phyloP scores from a whole-genome alignment of 345 rosid genomes.

The Turnera subulata region DNA sequence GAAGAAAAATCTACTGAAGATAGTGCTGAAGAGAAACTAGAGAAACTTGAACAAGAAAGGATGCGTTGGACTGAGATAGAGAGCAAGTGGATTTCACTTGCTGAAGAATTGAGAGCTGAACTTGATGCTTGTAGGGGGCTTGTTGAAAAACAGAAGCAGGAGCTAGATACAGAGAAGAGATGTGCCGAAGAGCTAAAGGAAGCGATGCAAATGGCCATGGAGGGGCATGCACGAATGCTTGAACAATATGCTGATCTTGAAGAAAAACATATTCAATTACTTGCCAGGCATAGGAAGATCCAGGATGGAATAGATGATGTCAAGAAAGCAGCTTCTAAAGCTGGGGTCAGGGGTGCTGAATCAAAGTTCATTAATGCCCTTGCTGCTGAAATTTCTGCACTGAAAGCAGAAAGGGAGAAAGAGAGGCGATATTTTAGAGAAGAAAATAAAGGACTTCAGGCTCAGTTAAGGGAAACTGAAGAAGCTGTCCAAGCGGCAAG shows the following conservation, averaged over 20 bases:
- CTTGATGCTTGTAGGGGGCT: constrained; percentile 59
- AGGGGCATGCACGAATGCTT: constrained; percentile 91
- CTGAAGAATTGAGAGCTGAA: constrained; percentile 77
- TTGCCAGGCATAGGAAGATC: constrained; percentile 84
- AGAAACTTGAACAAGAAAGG: constrained; percentile 62
- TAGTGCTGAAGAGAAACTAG: constrained; percentile 48
- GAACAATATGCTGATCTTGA: constrained; percentile 96
- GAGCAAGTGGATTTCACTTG: constrained; percentile 88
- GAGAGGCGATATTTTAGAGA: constrained; percentile 80
- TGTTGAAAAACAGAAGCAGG: constrained; percentile 66
- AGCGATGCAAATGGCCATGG: constrained; percentile 97
- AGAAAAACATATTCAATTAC: constrained; percentile 87
- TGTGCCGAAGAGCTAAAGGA: constrained; percentile 80
- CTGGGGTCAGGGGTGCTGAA: constrained; percentile 91
- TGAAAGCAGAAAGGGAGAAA: constrained; percentile 78
- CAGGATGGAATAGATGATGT: constrained; percentile 93
- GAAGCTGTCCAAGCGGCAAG: constrained; percentile 99
- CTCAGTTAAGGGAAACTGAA: constrained; percentile 90
- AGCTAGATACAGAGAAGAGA: constrained; percentile 71
- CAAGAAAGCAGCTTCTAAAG: constrained; percentile 84
- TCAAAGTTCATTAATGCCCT: constrained; percentile 92
- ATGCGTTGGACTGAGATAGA: constrained; percentile 68
- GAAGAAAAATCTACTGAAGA: constrained; percentile 44
- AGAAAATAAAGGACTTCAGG: constrained; percentile 81
- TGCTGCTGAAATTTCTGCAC: constrained; percentile 84